Conservation (phyloP, 2,329 filamentous ascomycete genomes). For the Fonsecaea multimorphosa region DNA sequence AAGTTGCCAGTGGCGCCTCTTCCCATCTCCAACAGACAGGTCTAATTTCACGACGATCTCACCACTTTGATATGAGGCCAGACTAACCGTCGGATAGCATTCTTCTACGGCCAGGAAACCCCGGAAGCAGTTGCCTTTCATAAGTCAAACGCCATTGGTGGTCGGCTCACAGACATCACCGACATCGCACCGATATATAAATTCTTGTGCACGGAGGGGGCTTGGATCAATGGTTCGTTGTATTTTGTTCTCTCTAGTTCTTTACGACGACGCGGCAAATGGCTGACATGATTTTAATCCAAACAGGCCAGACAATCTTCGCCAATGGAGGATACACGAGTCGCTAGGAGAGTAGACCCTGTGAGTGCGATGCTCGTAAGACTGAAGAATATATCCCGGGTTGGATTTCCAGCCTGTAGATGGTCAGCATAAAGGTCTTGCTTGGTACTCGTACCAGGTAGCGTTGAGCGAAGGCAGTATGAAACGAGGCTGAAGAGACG, state of each 20-base stretch:
- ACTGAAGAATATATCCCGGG: too few relatives aligned
- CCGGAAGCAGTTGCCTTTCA: slow-evolving; percentile 53
- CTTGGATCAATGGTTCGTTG: slow-evolving; percentile 53
- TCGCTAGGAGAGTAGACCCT: slow-evolving; percentile 40
- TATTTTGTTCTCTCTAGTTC: background rate
- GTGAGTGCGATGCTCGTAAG: background rate
- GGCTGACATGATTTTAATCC: background rate
- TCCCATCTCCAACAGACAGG: too few relatives aligned
- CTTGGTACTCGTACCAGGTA: too few relatives aligned
- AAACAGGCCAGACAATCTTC: slow-evolving; percentile 48
- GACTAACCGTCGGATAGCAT: slow-evolving; percentile 42
- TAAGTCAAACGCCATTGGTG: slow-evolving; percentile 53
- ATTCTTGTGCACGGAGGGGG: slow-evolving; percentile 54
- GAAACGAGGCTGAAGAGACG: background rate
- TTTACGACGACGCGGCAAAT: too few relatives aligned
- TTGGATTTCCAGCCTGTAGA: too few relatives aligned
- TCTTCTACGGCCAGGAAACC: slow-evolving; percentile 55
- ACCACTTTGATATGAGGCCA: background rate
- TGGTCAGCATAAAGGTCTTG: too few relatives aligned
- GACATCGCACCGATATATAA: slow-evolving; percentile 56
- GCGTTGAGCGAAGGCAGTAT: background rate
- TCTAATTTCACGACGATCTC: too few relatives aligned
- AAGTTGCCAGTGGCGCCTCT: background rate
- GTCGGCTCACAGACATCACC: slow-evolving; percentile 50
- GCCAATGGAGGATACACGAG: slow-evolving; percentile 58